Percentiles rank a stretch among this genome's conserved stretches.
Evolutionary conservation across 1,284 basidiomycete genomes (phyloP).

Genomic region (Ustilago nuda): DNA sequence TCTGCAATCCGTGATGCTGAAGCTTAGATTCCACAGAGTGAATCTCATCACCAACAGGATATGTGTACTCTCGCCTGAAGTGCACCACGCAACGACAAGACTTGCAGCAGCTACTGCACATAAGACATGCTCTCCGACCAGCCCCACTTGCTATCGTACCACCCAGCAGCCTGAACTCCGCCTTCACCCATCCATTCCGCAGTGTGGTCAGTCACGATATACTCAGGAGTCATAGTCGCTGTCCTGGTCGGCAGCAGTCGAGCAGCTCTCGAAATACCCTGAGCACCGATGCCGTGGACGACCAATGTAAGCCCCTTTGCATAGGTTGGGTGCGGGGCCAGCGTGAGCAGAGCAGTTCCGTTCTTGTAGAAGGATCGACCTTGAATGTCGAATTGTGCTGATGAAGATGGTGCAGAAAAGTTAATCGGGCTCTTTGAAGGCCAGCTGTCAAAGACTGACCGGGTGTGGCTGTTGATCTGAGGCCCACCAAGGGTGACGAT

Average conservation of each 20-base stretch:
- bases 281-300: conserved; percentile 28
- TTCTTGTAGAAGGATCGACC: conserved; percentile 33
- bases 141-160: conserved; percentile 47
- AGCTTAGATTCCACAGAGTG: no score
- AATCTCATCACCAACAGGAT: not conserved
- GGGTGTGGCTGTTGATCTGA: conserved; percentile 33
- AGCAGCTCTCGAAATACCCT: conserved; percentile 40
- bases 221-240: conserved; percentile 51
- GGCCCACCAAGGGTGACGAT: conserved; percentile 44
- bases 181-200: conserved; percentile 46
- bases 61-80: not conserved
- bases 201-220: conserved; percentile 35
- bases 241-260: conserved; percentile 50
- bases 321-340: conserved; percentile 22
- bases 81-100: no score
- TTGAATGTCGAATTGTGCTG: conserved; percentile 39
- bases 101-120: conserved; percentile 11
- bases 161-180: conserved; percentile 46
- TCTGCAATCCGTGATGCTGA: not conserved
- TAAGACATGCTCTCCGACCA: conserved; percentile 50
- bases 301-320: conserved; percentile 22
- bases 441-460: conserved; percentile 19
- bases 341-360: conserved; percentile 32
- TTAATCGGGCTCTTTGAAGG: conserved; percentile 13
- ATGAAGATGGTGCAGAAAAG: conserved; percentile 21